Conservation (phyloP, 495 filamentous ascomycete species). For the Poronia punctata region DNA sequence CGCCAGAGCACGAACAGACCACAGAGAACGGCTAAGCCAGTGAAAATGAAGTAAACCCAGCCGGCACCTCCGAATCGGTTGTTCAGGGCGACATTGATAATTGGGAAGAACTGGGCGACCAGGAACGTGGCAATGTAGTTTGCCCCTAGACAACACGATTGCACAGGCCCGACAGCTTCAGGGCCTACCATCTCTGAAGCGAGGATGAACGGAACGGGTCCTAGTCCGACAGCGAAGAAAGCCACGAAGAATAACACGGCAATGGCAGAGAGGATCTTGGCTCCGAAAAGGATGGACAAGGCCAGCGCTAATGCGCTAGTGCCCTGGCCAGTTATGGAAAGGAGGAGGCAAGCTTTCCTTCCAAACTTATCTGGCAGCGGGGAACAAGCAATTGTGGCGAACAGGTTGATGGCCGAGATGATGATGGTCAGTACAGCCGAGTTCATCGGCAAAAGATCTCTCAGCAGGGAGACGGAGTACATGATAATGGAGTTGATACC, state of each 20-base stretch:
- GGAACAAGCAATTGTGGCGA: conserved; percentile 72
- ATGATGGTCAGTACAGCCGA: conserved; percentile 75
- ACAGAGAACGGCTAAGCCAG: conserved; percentile 59
- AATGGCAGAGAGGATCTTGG: conserved; percentile 69
- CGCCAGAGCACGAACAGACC: conserved; percentile 58
- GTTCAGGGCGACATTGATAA: conserved; percentile 65
- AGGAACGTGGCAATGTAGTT: conserved; percentile 90
- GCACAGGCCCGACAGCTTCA: conserved; percentile 82
- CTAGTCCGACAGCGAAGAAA: conserved; percentile 84
- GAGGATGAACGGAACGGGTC: conserved; percentile 90
- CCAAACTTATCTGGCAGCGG: conserved; percentile 80
- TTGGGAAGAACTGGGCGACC: conserved; percentile 88
- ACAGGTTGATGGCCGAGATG: conserved; percentile 78
- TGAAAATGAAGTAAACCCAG: conserved; percentile 83
- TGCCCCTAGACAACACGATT: conserved; percentile 74
- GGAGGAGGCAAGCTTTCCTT: conserved; percentile 72
- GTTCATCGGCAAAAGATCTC: conserved; percentile 64
- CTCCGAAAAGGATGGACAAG: conserved; percentile 59
- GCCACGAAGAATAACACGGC: conserved; percentile 79
- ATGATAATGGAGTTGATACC: conserved; percentile 97
- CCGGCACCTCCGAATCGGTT: conserved; percentile 56
- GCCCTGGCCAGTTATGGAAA: conserved; percentile 79
- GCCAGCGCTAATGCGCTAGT: conserved; percentile 65
- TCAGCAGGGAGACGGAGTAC: conserved; percentile 88
- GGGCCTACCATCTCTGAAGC: conserved; percentile 81